A percentile compares a stretch with the other conserved stretches of the same genome.
Evolutionary conservation across 1,284 basidiomycete species (phyloP).

Genomic region (Pholiota adiposa): DNA sequence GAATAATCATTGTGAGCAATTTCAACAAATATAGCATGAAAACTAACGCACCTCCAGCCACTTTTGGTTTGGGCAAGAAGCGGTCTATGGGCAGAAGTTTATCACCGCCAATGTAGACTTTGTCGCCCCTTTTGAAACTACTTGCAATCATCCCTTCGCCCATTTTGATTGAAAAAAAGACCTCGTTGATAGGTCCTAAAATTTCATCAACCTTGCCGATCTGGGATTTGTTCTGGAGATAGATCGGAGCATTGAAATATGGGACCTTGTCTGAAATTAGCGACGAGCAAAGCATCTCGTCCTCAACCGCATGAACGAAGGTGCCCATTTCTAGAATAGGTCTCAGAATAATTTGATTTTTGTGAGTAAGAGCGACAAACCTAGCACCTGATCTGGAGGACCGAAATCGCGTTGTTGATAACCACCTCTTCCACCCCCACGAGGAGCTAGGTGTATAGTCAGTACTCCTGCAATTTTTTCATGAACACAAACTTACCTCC

Average conservation of each 20-base stretch:
- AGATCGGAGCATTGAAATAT: conserved; percentile 99
- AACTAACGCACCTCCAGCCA: conserved; percentile 61
- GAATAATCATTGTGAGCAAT: conserved; percentile 11
- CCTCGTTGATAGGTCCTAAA: conserved; percentile 97
- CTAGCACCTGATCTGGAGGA: conserved; percentile 85
- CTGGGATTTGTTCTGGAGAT: conserved; percentile 95
- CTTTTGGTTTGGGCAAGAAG: conserved; percentile 97
- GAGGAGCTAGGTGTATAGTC: conserved; percentile 33
- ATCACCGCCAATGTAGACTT: conserved; percentile 96
- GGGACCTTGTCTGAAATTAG: conserved; percentile 90
- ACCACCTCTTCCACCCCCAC: conserved; percentile 66
- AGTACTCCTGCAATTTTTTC: conserved; percentile 1
- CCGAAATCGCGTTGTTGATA: conserved; percentile 77
- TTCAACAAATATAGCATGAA: conserved; percentile 12
- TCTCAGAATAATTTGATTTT: conserved; percentile 3
- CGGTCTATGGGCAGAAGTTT: conserved; percentile 96
- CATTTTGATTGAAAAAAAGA: conserved; percentile 99
- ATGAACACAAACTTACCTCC: conserved; percentile 35
- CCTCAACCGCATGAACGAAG: conserved; percentile 95
- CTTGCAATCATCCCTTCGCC: conserved; percentile 93
- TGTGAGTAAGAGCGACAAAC: conserved; percentile 43
- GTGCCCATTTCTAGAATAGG: conserved; percentile 75
- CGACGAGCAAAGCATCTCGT: conserved; percentile 96
- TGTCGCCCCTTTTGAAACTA: conserved; percentile 97
- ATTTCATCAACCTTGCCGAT: conserved; percentile 98